A percentile compares a stretch with the other conserved stretches of the same genome.
Evolutionary conservation across 495 filamentous ascomycete genomes (phyloP).

Genomic region (Trichodelitschia bisporula): DNA sequence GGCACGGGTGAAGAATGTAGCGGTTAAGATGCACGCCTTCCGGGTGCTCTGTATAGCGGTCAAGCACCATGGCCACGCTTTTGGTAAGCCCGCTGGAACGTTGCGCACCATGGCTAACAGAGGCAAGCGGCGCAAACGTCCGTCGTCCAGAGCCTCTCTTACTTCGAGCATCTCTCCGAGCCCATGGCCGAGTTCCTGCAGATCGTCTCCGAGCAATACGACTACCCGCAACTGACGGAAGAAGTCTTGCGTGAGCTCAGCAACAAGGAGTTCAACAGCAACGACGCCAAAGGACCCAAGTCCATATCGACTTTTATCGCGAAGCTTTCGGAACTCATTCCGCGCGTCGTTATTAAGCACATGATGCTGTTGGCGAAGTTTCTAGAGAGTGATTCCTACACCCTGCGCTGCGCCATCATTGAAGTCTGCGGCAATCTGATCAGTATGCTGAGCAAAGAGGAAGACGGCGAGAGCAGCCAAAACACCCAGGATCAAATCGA

Average conservation of each 20-base stretch:
- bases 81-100: slow-evolving; percentile 39
- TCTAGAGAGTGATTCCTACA: slow-evolving; percentile 92
- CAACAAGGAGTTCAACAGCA: slow-evolving; percentile 93
- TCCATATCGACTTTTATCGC: slow-evolving; percentile 92
- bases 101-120: slow-evolving; percentile 9
- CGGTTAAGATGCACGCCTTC: slow-evolving; percentile 87
- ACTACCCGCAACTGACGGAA: slow-evolving; percentile 86
- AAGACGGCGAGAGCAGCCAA: slow-evolving; percentile 48
- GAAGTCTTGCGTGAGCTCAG: slow-evolving; percentile 82
- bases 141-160: slow-evolving; percentile 88
- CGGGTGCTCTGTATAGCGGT: slow-evolving; percentile 91
- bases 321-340: slow-evolving; percentile 86
- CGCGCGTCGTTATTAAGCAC: slow-evolving; percentile 84
- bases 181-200: slow-evolving; percentile 98
- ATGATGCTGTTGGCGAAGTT: slow-evolving; percentile 86
- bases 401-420: slow-evolving; percentile 75
- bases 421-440: slow-evolving; percentile 98
- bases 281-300: slow-evolving; percentile 85
- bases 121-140: slow-evolving; percentile 74
- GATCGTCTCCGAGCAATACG: slow-evolving; percentile 90
- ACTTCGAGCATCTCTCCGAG: slow-evolving; percentile 93
- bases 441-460: slow-evolving; percentile 66
- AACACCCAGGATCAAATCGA: slow-evolving; percentile 85
- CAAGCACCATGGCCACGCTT: slow-evolving; percentile 95
- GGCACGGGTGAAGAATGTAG: slow-evolving; percentile 68